Evolutionary conservation across 2,329 filamentous ascomycete genomes (phyloP).

Genomic region (Nannizziopsis arthrosporioides): DNA sequence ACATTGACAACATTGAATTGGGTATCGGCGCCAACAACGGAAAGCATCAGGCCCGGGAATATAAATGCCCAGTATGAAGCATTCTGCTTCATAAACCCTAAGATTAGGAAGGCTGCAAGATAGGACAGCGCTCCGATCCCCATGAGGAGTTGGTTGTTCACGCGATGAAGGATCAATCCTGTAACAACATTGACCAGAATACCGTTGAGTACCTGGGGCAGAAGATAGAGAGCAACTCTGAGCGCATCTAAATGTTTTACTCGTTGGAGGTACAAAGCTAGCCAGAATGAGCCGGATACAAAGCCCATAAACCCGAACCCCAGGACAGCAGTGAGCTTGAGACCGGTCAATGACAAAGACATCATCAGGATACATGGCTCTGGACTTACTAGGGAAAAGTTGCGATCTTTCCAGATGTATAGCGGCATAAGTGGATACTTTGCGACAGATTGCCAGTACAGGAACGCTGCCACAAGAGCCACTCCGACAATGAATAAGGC

Average conservation of each 20-base stretch:
- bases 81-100: conserved; percentile 45
- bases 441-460: conserved; percentile 5
- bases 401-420: conserved; percentile 6
- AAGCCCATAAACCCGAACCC: conserved; percentile 54
- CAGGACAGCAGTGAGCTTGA: conserved; percentile 44
- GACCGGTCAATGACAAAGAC: conserved; percentile 44
- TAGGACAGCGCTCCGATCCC: conserved; percentile 39
- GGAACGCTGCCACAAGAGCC: conserved; percentile 1
- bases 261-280: conserved; percentile 54
- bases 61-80: conserved; percentile 26
- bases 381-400: conserved; percentile 2
- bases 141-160: conserved; percentile 55
- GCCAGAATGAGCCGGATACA: conserved; percentile 49
- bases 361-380: background rate
- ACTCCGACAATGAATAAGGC: conserved; percentile 6
- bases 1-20: conserved; percentile 11
- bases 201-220: conserved; percentile 55
- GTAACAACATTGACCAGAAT: conserved; percentile 53
- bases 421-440: conserved; percentile 8
- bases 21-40: conserved; percentile 7
- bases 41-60: conserved; percentile 6
- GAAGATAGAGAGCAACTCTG: conserved; percentile 49
- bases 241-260: conserved; percentile 44
- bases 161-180: conserved; percentile 48
- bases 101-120: conserved; percentile 38